A percentile compares a stretch with the other conserved stretches of the same genome.
Conservation (phyloP, 2,329 filamentous ascomycete genomes). For the Emergomyces orientalis region DNA sequence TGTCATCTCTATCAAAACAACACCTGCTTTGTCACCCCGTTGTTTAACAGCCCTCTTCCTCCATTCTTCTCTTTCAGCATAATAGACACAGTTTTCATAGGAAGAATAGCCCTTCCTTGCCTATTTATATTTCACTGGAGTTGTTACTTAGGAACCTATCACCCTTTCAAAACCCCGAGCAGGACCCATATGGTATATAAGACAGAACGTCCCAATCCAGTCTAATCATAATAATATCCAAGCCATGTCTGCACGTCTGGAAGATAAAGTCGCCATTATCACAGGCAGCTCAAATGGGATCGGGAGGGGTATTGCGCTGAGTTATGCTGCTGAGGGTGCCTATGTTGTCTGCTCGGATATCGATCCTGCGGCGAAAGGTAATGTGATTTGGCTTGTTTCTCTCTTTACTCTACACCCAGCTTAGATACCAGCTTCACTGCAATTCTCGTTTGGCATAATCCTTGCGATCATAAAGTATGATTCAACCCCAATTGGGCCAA, state of each 20-base stretch:
- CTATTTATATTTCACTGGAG: too few relatives aligned
- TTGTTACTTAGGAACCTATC: too few relatives aligned
- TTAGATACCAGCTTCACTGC: too few relatives aligned
- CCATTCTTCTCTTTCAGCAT: background rate
- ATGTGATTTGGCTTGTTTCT: background rate
- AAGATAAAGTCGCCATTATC: slow-evolving; percentile 18
- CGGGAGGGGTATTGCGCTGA: slow-evolving; percentile 17
- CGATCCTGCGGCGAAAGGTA: slow-evolving; percentile 10
- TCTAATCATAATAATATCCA: background rate
- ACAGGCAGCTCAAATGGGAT: slow-evolving; percentile 18
- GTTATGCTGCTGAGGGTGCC: slow-evolving; percentile 19
- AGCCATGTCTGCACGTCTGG: slow-evolving; percentile 8
- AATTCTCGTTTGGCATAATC: too few relatives aligned
- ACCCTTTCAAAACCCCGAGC: background rate
- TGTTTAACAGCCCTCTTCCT: too few relatives aligned
- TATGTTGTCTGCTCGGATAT: slow-evolving; percentile 19
- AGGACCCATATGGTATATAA: too few relatives aligned
- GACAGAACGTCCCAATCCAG: too few relatives aligned
- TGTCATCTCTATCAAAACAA: too few relatives aligned
- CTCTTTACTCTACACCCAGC: background rate
- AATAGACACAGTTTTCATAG: background rate
- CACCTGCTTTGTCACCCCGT: too few relatives aligned
- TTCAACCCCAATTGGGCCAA: too few relatives aligned
- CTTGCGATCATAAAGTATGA: too few relatives aligned
- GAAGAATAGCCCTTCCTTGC: background rate